Percentiles rank a stretch among this genome's conserved stretches.
These are phyloP conservation scores for Diaporthe nobilis DNA, from an alignment of 2,329 filamentous ascomycete genomes.

Conservation along the genomic window DNA sequence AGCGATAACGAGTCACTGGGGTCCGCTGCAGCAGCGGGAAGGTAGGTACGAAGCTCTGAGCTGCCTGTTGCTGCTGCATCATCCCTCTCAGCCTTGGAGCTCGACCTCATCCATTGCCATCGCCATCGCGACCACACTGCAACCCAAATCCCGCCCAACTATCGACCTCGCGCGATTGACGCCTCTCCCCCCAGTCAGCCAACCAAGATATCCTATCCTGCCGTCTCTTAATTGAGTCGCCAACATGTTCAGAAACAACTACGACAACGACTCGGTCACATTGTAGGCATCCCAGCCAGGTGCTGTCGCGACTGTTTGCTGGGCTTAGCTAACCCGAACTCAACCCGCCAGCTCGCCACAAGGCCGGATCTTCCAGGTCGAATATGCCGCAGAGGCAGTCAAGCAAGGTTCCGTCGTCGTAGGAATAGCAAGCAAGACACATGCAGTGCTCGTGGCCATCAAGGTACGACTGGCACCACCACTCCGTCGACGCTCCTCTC, in stretches of 20 bases:
- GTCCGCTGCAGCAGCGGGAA: constrained; percentile 29
- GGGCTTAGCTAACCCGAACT: constrained; percentile 49
- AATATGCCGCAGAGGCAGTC: constrained; percentile 98
- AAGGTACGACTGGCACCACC: constrained; percentile 74
- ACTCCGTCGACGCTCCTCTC: constrained; percentile 28
- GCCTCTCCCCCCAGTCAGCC: background rate
- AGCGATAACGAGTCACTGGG: constrained; percentile 37
- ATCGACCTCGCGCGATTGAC: constrained; percentile 13
- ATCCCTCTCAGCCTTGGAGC: constrained; percentile 42
- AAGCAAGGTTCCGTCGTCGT: constrained; percentile 99
- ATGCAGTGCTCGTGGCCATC: constrained; percentile 93
- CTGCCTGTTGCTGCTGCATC: constrained; percentile 45
- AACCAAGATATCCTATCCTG: background rate
- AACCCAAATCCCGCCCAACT: constrained; percentile 5
- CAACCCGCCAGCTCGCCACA: constrained; percentile 84
- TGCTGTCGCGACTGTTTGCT: constrained; percentile 43
- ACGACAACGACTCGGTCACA: constrained; percentile 99
- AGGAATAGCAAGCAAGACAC: constrained; percentile 97
- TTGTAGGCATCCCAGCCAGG: constrained; percentile 75
- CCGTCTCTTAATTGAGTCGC: constrained; percentile 39
- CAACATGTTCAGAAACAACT: constrained; percentile 99
- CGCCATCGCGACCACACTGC: constrained; percentile 26
- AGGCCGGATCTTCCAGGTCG: constrained; percentile 99
- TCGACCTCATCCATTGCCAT: constrained; percentile 32
- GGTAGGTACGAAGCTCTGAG: constrained; percentile 47